Evolutionary conservation across 345 rosid genomes (phyloP), one percentile per base, ranked within the genome.

Genomic region (Eutrema heterophyllum): DNA sequence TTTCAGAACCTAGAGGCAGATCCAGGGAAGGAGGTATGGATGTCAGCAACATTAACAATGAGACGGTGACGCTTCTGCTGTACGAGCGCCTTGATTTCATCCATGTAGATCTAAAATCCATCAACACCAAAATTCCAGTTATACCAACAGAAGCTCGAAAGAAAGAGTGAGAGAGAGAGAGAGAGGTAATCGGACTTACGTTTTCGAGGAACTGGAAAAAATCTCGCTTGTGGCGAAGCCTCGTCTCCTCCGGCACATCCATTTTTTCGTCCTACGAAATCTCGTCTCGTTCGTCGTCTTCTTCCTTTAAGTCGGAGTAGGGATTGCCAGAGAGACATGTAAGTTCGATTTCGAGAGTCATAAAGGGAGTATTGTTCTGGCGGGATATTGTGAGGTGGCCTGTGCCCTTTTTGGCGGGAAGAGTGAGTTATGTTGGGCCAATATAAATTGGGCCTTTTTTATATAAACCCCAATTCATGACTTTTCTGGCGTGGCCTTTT

Each of bases 1-100:
- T 33, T 24, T 3, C 36, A 46, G 38, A 7, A 90, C 97, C 91
- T 81, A 16, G 96, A 80, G 13, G 91, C 88, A 58, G 87, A 81
- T 63, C 15, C 63, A 5, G 63, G 85, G 84, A 68, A 80, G 67
- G 81, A 68, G 8, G 87, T 54, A 72, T 90, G 95, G 26, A 95
- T 96, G 78, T 95, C 97, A 52, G 99, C 89, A 78, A 95, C 82
- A 78, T 92, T 84, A 74, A 95, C 82, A 59, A 95, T 83, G 85
- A 95, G 98, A 66, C 99, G 99, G 80, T 80, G 90, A 56, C 98
- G 94, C 78, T 87, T 88, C 81, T 87, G 87, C 65, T 90, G 88
- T 35, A 92, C 87, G 96, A 95, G 85, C 24, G 88, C 80, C 79
- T 85, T 88, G 70, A 91, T 86, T 75, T 91, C 96, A 62, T 89